Conservation (phyloP, 768 basidiomycete genomes). For the Mycena belliarum region DNA sequence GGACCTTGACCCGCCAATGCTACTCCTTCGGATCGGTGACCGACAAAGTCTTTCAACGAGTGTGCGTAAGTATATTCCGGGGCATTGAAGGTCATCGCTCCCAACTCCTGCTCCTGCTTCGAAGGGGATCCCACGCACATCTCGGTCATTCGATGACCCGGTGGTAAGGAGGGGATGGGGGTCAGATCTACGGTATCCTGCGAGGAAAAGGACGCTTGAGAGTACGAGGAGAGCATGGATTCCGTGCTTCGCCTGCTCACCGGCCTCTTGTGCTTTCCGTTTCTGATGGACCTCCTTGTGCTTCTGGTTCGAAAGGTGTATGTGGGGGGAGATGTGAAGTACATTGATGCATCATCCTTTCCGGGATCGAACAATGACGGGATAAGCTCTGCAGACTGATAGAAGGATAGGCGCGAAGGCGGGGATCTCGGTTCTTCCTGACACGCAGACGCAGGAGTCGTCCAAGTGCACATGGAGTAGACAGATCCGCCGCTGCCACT, state of each 20-base stretch:
- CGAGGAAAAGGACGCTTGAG: slow-evolving; percentile 15
- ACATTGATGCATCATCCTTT: slow-evolving; percentile 15
- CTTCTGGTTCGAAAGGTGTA: slow-evolving; percentile 14
- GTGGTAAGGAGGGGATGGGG: slow-evolving; percentile 6
- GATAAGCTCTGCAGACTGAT: not conserved
- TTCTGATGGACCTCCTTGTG: not conserved
- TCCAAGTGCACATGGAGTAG: not conserved
- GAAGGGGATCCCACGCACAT: not conserved
- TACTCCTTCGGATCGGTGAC: not conserved
- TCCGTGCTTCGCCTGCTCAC: slow-evolving; percentile 1
- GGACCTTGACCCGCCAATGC: slow-evolving; percentile 1
- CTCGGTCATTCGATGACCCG: not conserved
- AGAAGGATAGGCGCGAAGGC: slow-evolving; percentile 13
- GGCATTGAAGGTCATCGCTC: slow-evolving; percentile 7
- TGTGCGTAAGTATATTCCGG: slow-evolving; percentile 8
- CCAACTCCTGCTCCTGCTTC: not conserved
- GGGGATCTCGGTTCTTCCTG: slow-evolving; percentile 19
- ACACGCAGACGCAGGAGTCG: slow-evolving; percentile 12
- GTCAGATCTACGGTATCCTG: slow-evolving; percentile 9
- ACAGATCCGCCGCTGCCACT: not conserved
- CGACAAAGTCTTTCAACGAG: slow-evolving; percentile 9
- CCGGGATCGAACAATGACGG: not conserved
- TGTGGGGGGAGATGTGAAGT: slow-evolving; percentile 16
- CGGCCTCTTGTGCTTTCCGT: not conserved
- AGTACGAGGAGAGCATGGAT: slow-evolving; percentile 20